These are phyloP conservation scores for Curvularia lunata DNA, from an alignment of 2,329 filamentous ascomycete genomes.

Conservation along the genomic window DNA sequence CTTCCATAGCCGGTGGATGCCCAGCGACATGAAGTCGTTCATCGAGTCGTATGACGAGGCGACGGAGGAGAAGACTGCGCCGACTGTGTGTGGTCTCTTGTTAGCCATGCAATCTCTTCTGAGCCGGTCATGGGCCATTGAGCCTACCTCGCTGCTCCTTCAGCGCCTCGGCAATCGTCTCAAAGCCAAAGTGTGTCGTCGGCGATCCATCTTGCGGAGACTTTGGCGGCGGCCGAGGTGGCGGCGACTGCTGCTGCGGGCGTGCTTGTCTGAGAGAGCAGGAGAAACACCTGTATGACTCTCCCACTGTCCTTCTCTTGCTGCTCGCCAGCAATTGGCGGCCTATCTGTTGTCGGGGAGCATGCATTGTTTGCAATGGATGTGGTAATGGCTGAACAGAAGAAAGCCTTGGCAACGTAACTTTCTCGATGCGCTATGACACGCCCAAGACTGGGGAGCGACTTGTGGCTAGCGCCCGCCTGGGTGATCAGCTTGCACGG, in stretches of 20 bases:
- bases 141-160: slow-evolving; percentile 70
- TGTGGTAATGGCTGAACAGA: slow-evolving; percentile 11
- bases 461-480: slow-evolving; percentile 15
- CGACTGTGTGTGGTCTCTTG: slow-evolving; percentile 61
- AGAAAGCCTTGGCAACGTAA: slow-evolving; percentile 36
- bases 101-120: slow-evolving; percentile 23
- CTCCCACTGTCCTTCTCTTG: slow-evolving; percentile 19
- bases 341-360: slow-evolving; percentile 34
- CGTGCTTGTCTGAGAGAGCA: slow-evolving; percentile 53
- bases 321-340: slow-evolving; percentile 41
- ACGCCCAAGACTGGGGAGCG: slow-evolving; percentile 31
- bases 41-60: slow-evolving; percentile 95
- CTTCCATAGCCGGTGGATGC: slow-evolving; percentile 96
- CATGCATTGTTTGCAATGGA: slow-evolving; percentile 34
- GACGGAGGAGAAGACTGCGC: slow-evolving; percentile 91
- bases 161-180: slow-evolving; percentile 79
- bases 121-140: background rate
- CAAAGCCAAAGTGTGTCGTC: slow-evolving; percentile 89
- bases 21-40: slow-evolving; percentile 99
- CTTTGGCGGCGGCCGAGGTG: slow-evolving; percentile 34
- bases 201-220: slow-evolving; percentile 53
- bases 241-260: slow-evolving; percentile 43
- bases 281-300: slow-evolving; percentile 59
- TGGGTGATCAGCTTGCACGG: background rate
- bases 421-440: slow-evolving; percentile 35